Base-by-base conservation (phyloP, 169 alveolate genomes). In the Theileria annulata region DNA sequence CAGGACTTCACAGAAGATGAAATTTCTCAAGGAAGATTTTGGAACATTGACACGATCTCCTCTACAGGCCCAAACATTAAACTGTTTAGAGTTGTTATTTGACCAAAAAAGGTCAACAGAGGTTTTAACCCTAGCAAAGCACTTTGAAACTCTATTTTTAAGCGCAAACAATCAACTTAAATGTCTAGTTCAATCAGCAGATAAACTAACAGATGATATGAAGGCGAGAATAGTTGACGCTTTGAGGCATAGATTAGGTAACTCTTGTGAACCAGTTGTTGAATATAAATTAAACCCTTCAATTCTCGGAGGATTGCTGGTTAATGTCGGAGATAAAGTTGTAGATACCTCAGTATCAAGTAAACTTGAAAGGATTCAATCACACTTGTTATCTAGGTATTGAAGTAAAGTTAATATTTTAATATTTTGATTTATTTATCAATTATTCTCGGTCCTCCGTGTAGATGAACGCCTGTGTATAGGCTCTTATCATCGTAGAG, bases 401-500 rank as follows among this genome's bases (percentile, higher is more conserved):
- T 69, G 33, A 69, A 30, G 28, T 37, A 30, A 5, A 17, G 12
- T 10, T 27, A 25, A 17, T 27, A 5, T 3, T 33, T 15, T 69
- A 69, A 15, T 33, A 17, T 13, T 27, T 37, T 13, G 9, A 69
- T 28, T 17, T 19, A 23, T 42, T 69, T 23, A 27, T 63, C 73
- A 9, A 31, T 63, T 15, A 73, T 47, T 17, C 81, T 51, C n/a
- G 82, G 88, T 10, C 88, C 88, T 21, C 88, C 88, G 68, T 74
- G 88, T 10, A 75, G 75, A 42, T 80, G 88, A 13, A 79, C 79
- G 0, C 88, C 88, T n/a, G 88, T 80, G 71, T 80, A 80, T 4
- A 60, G 59, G 68, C 60, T 2, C 62, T 73, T 80, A 25, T 80
- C 82, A 51, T 80, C 88, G 33, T 80, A 33, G 19, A 80, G 73